Evolutionary conservation across 1,284 basidiomycete genomes (phyloP), one percentile per base, ranked within the genome.

Genomic region (Inonotus hispidus): DNA sequence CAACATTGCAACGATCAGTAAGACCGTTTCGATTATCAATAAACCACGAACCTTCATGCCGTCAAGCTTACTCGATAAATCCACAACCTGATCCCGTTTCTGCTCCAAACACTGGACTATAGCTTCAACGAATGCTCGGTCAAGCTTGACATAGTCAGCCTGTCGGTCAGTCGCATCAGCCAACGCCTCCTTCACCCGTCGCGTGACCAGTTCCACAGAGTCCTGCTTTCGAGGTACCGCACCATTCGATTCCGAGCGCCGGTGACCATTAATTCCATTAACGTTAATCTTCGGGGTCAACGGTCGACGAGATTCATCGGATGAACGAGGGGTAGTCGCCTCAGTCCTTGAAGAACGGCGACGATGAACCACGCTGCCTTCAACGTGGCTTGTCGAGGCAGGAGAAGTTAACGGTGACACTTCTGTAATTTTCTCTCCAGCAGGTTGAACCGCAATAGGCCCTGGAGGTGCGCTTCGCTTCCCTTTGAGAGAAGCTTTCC

Each of bases 21-120:
- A 19, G 13, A 32, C 49, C 53, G 61, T 35, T 35, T 63, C 38
- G 43, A 56, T 53, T 54, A 23, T 56, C 56, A 37, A 57, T 46
- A 53, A 19, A 46, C 16, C 16, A 74, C 84, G 58, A 63, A 93
- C 94, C 83, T 93, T 93, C 69, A 93, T 87, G 29, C 89, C 87
- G 70, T 94, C 92, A 67, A 96, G 84, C 72, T 85, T 90, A 63
- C 75, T 79, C 70, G 89, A 93, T 65, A 98, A 76, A 55, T 84
- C 82, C 49, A 74, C 68, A 66, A 85, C 83, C 61, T 88, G 85
- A 29, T 81, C 78, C 66, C 83, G 83, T 45, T 85, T 81, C 41
- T 84, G 79, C 63, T 92, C 87, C 60, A 96, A 75, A 61, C 88
- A 82, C 41, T 74, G 74, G 37, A 95, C 69, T 19, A 95, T 82